phyloP scores from a whole-genome alignment of 768 basidiomycete species.

The Pholiota conissans region DNA sequence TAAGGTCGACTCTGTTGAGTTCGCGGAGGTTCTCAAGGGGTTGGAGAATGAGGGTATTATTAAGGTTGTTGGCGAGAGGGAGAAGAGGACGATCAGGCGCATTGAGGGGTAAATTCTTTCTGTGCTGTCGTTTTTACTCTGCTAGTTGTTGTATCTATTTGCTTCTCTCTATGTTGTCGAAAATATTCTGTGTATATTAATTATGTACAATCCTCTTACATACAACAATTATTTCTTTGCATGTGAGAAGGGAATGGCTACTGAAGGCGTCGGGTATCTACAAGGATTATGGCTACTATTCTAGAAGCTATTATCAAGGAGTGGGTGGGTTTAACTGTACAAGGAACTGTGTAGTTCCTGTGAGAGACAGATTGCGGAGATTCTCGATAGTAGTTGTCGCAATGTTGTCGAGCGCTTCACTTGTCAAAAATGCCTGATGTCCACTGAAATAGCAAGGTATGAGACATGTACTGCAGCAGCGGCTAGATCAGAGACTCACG shows the following conservation, averaged over 20 bases:
- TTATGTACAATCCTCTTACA: background rate
- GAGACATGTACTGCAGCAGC: background rate
- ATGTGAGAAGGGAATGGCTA: too few relatives aligned
- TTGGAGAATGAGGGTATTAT: constrained; percentile 86
- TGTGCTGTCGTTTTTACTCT: background rate
- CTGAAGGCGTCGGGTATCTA: too few relatives aligned
- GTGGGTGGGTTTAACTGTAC: too few relatives aligned
- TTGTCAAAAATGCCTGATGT: constrained; percentile 43
- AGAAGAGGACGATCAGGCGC: constrained; percentile 75
- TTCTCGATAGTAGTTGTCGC: constrained; percentile 40
- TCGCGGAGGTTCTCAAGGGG: constrained; percentile 72
- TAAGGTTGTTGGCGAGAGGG: constrained; percentile 85
- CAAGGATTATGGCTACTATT: too few relatives aligned
- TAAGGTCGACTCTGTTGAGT: constrained; percentile 77
- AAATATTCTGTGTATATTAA: background rate
- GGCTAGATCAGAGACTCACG: constrained; percentile 20
- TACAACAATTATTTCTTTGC: too few relatives aligned
- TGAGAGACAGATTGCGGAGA: constrained; percentile 26
- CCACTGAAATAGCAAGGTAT: constrained; percentile 26
- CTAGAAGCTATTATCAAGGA: too few relatives aligned
- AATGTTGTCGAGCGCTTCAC: constrained; percentile 39
- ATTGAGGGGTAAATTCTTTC: constrained; percentile 39
- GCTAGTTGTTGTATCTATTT: constrained; percentile 2
- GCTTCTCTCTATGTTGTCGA: background rate
- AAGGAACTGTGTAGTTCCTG: background rate